Evolutionary conservation across 2,329 filamentous ascomycete genomes (phyloP), one percentile per base, ranked within the genome.

Genomic region (Zalaria sp.): DNA sequence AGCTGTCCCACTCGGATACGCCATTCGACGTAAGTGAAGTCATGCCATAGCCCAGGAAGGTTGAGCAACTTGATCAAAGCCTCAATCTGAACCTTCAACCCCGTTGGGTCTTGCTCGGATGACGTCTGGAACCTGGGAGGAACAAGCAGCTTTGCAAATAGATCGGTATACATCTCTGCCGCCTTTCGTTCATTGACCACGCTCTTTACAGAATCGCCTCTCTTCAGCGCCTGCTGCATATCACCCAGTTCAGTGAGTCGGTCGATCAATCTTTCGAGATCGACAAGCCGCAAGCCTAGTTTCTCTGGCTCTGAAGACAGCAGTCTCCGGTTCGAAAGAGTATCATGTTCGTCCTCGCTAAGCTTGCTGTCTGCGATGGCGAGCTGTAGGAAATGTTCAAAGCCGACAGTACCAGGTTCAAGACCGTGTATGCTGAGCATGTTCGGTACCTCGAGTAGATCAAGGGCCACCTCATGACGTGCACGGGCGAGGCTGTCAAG

Each of bases 381-480:
- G 4, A 67, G 50, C 45, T 71, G 67, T 3, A 71, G 55, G 41
- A 64, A 71, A 51, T 68, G 57, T 28, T 65, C 62, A 40, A 67
- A 62, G 0, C 67, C 66, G 7, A 68, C 51, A 1, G 65, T 67
- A 0, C 68, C 68, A 0, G 60, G 58, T 45, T 70, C 67, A 26
- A 57, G 56, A 5, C 65, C 67, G 18, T 64, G 62, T 9, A 59
- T 56, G 11, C 58, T 60, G 3, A 68, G 55, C 67, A 71, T 70
- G 43, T 66, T 69, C 0, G 67, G 67, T 2, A 67, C 56, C 48
- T 71, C 67, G 39, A 64, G 29, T 27, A 53, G 38, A 34, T 37
- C 43, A 5, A 32, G 31, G 27, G 18, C 10, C 7, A 32, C 10
- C 11, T 10, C 18, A 25, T 25, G 18, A 9, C 35, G 18, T 27